Evolutionary conservation across 2,329 filamentous ascomycete species (phyloP).

Genomic region (Trichoderma koningii): DNA sequence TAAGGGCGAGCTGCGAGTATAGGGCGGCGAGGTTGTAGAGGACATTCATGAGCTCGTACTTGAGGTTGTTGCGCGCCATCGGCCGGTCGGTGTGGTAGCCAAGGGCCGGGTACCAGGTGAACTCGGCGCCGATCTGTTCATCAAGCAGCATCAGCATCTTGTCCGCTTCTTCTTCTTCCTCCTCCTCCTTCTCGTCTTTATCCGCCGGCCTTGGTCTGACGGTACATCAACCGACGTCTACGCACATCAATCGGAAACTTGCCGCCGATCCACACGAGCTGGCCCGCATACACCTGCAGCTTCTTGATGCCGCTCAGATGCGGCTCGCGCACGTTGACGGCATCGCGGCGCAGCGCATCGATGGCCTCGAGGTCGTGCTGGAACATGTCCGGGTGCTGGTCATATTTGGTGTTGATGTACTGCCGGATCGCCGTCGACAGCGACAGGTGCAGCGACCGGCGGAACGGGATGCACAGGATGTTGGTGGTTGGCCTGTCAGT

Average conservation of each 20-base stretch:
- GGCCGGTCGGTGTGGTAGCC: conserved; percentile 85
- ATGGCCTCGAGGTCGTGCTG: conserved; percentile 81
- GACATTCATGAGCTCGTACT: conserved; percentile 87
- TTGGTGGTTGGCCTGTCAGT: conserved; percentile 45
- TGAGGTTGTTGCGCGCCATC: conserved; percentile 64
- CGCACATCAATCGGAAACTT: conserved; percentile 93
- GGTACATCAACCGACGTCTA: not conserved
- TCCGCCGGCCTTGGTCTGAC: not conserved
- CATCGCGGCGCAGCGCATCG: conserved; percentile 78
- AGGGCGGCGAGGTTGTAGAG: conserved; percentile 91
- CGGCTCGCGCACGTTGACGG: conserved; percentile 85
- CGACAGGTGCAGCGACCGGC: conserved; percentile 76
- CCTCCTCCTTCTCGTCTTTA: not conserved
- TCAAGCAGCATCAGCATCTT: conserved; percentile 5
- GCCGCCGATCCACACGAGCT: conserved; percentile 87
- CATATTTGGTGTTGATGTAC: conserved; percentile 98
- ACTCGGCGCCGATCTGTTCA: conserved; percentile 81
- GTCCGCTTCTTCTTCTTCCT: not conserved
- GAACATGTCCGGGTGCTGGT: conserved; percentile 98
- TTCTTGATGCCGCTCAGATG: conserved; percentile 84
- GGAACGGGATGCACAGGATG: conserved; percentile 82
- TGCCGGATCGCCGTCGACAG: conserved; percentile 83
- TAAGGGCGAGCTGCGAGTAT: conserved; percentile 87
- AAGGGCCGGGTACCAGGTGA: conserved; percentile 92
- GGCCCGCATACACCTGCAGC: conserved; percentile 87